Conservation (phyloP, 805 yeast species). For the Ogataea dorogensis region DNA sequence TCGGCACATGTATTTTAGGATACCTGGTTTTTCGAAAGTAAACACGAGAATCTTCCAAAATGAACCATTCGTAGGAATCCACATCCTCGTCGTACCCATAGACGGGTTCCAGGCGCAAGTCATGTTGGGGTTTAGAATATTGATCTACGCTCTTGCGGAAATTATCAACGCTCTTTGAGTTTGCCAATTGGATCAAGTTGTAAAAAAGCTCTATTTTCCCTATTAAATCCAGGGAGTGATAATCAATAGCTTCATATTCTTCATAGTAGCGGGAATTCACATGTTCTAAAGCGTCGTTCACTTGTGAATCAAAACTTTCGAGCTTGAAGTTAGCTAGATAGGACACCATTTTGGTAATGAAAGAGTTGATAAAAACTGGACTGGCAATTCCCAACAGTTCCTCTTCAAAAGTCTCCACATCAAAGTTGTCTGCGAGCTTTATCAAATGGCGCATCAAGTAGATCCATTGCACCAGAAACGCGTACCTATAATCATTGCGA, state of each 20-base stretch:
- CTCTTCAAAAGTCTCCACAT: constrained; percentile 59
- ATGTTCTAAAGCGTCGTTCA: constrained; percentile 23
- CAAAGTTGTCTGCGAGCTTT: constrained; percentile 52
- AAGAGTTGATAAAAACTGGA: constrained; percentile 42
- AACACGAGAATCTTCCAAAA: constrained; percentile 53
- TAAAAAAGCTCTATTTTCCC: constrained; percentile 52
- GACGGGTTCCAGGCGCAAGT: constrained; percentile 24
- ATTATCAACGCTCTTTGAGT: constrained; percentile 41
- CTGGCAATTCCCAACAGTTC: constrained; percentile 49
- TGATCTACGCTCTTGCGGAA: constrained; percentile 51
- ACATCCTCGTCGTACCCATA: constrained; percentile 16
- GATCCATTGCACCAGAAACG: constrained; percentile 54
- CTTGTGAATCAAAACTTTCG: constrained; percentile 30
- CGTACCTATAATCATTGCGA: constrained; percentile 38
- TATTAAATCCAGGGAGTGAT: constrained; percentile 34
- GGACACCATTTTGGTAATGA: constrained; percentile 43
- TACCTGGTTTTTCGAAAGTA: constrained; percentile 39
- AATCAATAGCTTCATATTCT: constrained; percentile 16
- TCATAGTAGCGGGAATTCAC: constrained; percentile 7
- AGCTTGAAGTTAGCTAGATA: constrained; percentile 38
- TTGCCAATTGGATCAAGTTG: constrained; percentile 37
- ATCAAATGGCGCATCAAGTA: constrained; percentile 51
- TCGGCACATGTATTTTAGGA: constrained; percentile 37
- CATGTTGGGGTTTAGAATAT: constrained; percentile 29
- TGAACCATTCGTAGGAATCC: constrained; percentile 29